Evolutionary conservation across 2,329 filamentous ascomycete species (phyloP).

Genomic region (Ophiognomonia clavigignenti-juglandacearum): DNA sequence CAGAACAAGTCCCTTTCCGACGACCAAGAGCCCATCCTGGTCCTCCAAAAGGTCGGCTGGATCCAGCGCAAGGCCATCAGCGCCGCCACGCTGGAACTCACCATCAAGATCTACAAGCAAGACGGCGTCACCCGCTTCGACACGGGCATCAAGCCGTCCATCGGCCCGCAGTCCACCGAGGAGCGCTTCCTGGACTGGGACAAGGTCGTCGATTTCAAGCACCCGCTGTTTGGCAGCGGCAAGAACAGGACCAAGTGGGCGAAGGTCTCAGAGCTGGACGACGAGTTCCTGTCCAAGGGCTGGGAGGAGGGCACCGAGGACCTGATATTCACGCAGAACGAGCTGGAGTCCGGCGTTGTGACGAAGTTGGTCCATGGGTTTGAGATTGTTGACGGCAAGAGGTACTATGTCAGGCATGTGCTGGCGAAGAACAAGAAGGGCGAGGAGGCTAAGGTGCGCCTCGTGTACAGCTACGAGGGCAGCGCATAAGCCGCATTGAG

Average conservation of each 20-base stretch:
- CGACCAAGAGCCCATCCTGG: slow-evolving; percentile 17
- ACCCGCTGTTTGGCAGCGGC: slow-evolving; percentile 19
- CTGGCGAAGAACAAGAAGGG: slow-evolving; percentile 7
- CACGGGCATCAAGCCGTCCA: slow-evolving; percentile 17
- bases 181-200: slow-evolving; percentile 17
- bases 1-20: slow-evolving; percentile 16
- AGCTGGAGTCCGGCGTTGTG: slow-evolving; percentile 14
- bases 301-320: slow-evolving; percentile 18
- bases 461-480: slow-evolving; percentile 15
- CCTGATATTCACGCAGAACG: slow-evolving; percentile 15
- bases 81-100: slow-evolving; percentile 15
- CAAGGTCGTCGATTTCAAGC: slow-evolving; percentile 16
- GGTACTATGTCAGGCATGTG: slow-evolving; percentile 13
- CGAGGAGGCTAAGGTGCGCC: slow-evolving; percentile 10
- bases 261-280: slow-evolving; percentile 11
- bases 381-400: slow-evolving; percentile 9
- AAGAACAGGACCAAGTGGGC: slow-evolving; percentile 15
- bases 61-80: slow-evolving; percentile 19
- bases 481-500: slow-evolving; percentile 1
- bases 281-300: slow-evolving; percentile 17
- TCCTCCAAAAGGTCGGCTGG: slow-evolving; percentile 19
- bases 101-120: slow-evolving; percentile 15
- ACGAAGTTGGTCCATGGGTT: slow-evolving; percentile 14
- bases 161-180: slow-evolving; percentile 14
- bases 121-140: slow-evolving; percentile 15